phyloP scores from a whole-genome alignment of 176 grass and related monocot genomes.

The Calamus simplicifolius region DNA sequence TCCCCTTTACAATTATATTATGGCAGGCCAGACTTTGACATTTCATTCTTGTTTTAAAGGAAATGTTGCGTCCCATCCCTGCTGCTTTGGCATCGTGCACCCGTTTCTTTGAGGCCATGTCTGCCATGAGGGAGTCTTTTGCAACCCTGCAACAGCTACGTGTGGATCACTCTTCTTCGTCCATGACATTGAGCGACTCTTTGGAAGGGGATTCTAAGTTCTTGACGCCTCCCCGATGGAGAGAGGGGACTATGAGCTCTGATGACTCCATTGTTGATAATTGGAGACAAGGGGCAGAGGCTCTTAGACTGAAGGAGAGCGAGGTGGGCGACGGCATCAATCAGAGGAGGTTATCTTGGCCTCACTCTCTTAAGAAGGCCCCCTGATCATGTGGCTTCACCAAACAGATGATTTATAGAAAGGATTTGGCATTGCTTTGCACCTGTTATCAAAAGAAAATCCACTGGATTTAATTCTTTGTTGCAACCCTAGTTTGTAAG shows the following conservation, averaged over 20 bases:
- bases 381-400: too few species aligned
- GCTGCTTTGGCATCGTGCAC: constrained; percentile 95
- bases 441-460: too few species aligned
- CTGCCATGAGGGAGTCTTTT: constrained; percentile 96
- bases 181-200: constrained; percentile 31
- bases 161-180: constrained; percentile 38
- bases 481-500: too few species aligned
- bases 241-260: constrained; percentile 15
- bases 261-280: constrained; percentile 24
- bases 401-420: too few species aligned
- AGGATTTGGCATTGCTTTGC: too few species aligned
- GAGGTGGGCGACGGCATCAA: constrained; percentile 18
- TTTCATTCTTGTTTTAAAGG: constrained; percentile 32
- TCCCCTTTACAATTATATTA: too few species aligned
- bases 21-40: too few species aligned
- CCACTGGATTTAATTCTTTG: too few species aligned
- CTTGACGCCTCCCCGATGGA: constrained; percentile 44
- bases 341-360: constrained; percentile 79
- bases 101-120: constrained; percentile 97
- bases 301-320: constrained; percentile 23
- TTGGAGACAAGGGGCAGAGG: constrained; percentile 43
- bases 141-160: constrained; percentile 75
- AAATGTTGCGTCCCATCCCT: constrained; percentile 92
- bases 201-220: constrained; percentile 42
- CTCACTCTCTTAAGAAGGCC: not conserved